Evolutionary conservation across 345 rosid genomes (phyloP).

Genomic region (Trapa incisa): DNA sequence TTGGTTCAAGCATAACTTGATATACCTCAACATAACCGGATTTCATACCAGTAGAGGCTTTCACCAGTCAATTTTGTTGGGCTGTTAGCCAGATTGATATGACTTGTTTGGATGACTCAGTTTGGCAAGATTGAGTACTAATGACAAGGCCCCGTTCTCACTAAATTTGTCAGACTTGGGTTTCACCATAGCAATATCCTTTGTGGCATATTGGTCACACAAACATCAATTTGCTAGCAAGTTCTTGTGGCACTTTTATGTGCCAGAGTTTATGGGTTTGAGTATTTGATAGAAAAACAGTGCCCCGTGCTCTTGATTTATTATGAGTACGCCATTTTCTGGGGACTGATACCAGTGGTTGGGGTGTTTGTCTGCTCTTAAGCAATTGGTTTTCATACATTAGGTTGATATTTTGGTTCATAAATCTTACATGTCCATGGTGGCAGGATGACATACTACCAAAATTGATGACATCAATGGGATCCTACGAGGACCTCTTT

Average conservation of each 20-base stretch:
- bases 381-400: neutral
- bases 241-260: too few relatives aligned
- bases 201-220: too few relatives aligned
- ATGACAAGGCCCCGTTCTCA: neutral
- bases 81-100: neutral
- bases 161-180: neutral
- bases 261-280: too few relatives aligned
- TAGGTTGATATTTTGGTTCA: neutral
- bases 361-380: neutral
- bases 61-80: neutral
- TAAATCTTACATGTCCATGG: slow-evolving; percentile 9
- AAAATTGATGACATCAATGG: slow-evolving; percentile 80
- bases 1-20: neutral
- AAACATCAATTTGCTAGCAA: too few relatives aligned
- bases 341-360: neutral
- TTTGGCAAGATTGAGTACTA: neutral
- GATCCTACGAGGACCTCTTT: slow-evolving; percentile 90
- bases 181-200: too few relatives aligned
- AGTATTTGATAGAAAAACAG: too few relatives aligned
- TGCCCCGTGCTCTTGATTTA: neutral
- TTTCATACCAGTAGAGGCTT: neutral
- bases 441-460: slow-evolving; percentile 94
- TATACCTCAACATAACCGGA: neutral
- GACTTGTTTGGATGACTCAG: neutral
- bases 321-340: neutral